phyloP scores from a whole-genome alignment of 768 basidiomycete species.

The Pleurotus tuber-regium region DNA sequence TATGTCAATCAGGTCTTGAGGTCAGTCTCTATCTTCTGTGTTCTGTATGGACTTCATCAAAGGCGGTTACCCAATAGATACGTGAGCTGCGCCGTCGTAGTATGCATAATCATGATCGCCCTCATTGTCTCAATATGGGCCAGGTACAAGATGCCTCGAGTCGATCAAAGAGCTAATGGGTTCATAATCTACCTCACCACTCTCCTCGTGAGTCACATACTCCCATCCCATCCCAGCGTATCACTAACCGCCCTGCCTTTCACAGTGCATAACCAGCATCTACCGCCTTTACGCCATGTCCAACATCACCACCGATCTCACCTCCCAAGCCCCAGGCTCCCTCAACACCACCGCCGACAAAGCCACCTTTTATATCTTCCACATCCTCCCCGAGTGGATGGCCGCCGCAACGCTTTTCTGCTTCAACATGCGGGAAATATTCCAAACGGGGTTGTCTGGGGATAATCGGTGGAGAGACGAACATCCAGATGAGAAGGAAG shows the following conservation, averaged over 20 bases:
- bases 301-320: constrained; percentile 22
- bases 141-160: constrained; percentile 16
- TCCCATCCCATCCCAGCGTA: neutral
- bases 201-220: constrained; percentile 19
- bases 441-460: constrained; percentile 24
- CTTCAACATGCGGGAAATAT: constrained; percentile 25
- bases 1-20: constrained; percentile 18
- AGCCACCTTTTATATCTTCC: constrained; percentile 29
- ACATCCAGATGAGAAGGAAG: constrained; percentile 20
- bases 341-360: constrained; percentile 26
- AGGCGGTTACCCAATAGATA: constrained; percentile 17
- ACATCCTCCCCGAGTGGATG: constrained; percentile 32
- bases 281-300: constrained; percentile 32
- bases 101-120: constrained; percentile 19
- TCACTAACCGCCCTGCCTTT: neutral
- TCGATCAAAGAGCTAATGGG: constrained; percentile 18
- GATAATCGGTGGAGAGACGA: constrained; percentile 22
- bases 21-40: neutral
- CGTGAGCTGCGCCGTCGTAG: constrained; percentile 25
- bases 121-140: constrained; percentile 21
- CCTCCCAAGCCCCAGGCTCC: constrained; percentile 21
- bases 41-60: neutral
- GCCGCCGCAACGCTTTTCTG: constrained; percentile 18
- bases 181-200: constrained; percentile 18
- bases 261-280: constrained; percentile 24